These are phyloP conservation scores for Cercospora zeina DNA, from an alignment of 2,329 filamentous ascomycete species.

Conservation along the genomic window DNA sequence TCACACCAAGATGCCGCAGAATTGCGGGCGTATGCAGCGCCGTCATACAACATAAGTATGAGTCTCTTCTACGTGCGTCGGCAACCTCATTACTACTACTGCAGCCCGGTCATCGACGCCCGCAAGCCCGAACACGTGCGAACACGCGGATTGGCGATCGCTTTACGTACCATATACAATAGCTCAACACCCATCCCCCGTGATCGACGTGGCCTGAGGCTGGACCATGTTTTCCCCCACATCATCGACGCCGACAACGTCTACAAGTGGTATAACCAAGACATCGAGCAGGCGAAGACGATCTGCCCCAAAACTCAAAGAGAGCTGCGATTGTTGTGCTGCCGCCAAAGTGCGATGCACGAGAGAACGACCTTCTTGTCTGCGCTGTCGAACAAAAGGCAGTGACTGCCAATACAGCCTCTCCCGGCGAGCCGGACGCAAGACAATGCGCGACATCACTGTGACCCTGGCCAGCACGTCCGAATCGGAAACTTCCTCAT, in stretches of 20 bases:
- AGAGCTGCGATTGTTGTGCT: conserved; percentile 30
- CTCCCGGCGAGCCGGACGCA: conserved; percentile 30
- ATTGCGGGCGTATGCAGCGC: background rate
- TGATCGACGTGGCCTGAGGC: background rate
- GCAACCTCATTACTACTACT: conserved; percentile 7
- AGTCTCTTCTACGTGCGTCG: background rate
- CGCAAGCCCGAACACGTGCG: background rate
- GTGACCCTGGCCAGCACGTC: conserved; percentile 8
- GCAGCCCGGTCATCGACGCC: background rate
- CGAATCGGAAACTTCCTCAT: conserved; percentile 12
- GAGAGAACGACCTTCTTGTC: conserved; percentile 31
- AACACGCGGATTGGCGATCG: background rate
- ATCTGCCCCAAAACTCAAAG: conserved; percentile 24
- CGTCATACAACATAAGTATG: background rate
- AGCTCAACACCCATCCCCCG: background rate
- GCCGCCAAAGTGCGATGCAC: conserved; percentile 28
- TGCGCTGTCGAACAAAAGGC: conserved; percentile 28
- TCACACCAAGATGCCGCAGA: conserved; percentile 2
- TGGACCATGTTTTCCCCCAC: conserved; percentile 1
- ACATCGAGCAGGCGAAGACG: conserved; percentile 15
- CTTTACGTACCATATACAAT: background rate
- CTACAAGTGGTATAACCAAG: background rate
- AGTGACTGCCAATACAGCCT: conserved; percentile 31
- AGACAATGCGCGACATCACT: conserved; percentile 18
- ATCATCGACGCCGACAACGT: background rate